Evolutionary conservation across 805 yeast genomes (phyloP).

Genomic region (Suhomyces canberraensis): DNA sequence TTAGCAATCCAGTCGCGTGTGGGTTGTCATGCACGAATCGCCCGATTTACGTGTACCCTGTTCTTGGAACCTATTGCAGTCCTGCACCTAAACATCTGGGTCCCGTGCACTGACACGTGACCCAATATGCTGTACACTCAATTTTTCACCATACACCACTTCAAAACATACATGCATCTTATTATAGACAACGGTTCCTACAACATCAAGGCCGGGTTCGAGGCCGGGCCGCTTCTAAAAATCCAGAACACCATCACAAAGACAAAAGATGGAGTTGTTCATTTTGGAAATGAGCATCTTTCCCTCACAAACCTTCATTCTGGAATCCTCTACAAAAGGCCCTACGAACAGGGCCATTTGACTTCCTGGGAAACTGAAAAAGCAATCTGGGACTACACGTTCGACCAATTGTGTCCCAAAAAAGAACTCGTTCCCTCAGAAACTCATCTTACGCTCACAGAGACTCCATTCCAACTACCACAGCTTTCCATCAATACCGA

Average conservation of each 20-base stretch:
- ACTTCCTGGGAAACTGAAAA: slow-evolving; percentile 89
- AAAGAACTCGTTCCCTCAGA: slow-evolving; percentile 42
- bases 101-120: no score
- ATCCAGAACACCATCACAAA: slow-evolving; percentile 71
- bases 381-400: slow-evolving; percentile 83
- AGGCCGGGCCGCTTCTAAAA: slow-evolving; percentile 20
- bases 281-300: slow-evolving; percentile 67
- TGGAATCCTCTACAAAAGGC: slow-evolving; percentile 71
- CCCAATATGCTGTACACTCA: no score
- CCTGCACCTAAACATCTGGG: no score
- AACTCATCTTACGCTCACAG: slow-evolving; percentile 67
- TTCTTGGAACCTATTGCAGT: no score
- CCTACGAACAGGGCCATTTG: slow-evolving; percentile 85
- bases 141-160: no score
- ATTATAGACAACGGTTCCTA: slow-evolving; percentile 91
- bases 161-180: slow-evolving; percentile 35
- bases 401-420: slow-evolving; percentile 41
- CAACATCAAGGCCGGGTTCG: slow-evolving; percentile 55
- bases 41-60: no score
- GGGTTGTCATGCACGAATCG: no score
- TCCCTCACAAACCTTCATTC: slow-evolving; percentile 66
- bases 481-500: slow-evolving; percentile 80
- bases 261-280: slow-evolving; percentile 69
- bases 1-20: no score
- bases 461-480: slow-evolving; percentile 79